Conservation (phyloP, 306 rosid species). For the Quercus glauca region DNA sequence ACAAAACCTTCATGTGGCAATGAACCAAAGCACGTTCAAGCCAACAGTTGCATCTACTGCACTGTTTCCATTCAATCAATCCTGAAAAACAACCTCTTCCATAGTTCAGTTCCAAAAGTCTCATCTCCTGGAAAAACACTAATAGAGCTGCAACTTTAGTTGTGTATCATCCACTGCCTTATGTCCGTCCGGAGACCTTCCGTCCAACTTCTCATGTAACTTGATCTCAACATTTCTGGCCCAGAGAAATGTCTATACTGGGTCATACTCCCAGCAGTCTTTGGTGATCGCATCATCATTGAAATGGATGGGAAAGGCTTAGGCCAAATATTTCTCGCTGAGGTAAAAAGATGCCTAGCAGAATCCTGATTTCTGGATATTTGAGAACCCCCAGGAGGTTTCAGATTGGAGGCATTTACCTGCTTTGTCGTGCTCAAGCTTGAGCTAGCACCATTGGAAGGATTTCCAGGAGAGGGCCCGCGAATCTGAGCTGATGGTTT, state of each 20-base stretch:
- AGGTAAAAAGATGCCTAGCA: conserved; percentile 56
- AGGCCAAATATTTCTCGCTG: conserved; percentile 33
- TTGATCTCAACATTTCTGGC: conserved; percentile 30
- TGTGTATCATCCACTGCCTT: conserved; percentile 70
- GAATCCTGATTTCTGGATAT: conserved; percentile 41
- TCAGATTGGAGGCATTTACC: conserved; percentile 30
- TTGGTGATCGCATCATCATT: conserved; percentile 52
- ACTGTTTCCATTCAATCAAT: background rate
- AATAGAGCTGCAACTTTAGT: conserved; percentile 15
- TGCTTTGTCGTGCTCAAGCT: conserved; percentile 33
- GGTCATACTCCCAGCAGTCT: conserved; percentile 51
- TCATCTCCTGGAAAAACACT: background rate
- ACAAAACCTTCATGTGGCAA: background rate
- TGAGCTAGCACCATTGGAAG: conserved; percentile 23
- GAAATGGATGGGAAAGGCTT: conserved; percentile 52
- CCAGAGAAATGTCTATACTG: conserved; percentile 52
- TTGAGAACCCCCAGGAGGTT: conserved; percentile 37
- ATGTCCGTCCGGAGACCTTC: conserved; percentile 68
- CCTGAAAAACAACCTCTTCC: background rate
- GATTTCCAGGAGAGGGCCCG: conserved; percentile 20
- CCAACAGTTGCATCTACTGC: background rate
- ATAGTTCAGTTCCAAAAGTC: background rate
- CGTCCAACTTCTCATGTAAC: conserved; percentile 30
- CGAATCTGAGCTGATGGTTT: conserved; percentile 92
- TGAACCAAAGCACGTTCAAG: background rate